Base-by-base conservation (phyloP, 2,329 filamentous ascomycete species). In the Pestalotiopsis sp. region DNA sequence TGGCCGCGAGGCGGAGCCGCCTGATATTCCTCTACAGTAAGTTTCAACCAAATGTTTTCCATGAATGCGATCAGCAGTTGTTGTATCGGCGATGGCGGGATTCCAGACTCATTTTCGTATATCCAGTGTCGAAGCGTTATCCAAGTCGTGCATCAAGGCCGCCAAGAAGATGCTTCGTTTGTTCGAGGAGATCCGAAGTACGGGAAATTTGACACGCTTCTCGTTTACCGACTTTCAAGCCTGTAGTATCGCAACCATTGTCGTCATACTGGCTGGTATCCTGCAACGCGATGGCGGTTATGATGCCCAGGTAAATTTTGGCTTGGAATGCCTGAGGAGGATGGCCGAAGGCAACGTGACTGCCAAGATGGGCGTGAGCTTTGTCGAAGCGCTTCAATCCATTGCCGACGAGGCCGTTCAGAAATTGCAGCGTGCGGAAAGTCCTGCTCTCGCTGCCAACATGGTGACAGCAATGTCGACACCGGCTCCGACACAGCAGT, bases 151-250 rank as follows among this genome's bases (percentile, higher is more conserved):
- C 38, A 70, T 71, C 63, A 77, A 75, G 39, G 77, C 78, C 2
- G 77, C 75, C 4, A 74, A 71, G 22, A 78, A 79, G 61, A 70
- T 77, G 17, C 72, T 80, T 0, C 69, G 70, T 13, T 68, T 79
- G 0, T 79, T 80, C 35, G 76, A 79, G 57, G 73, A 66, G 2
- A 61, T 80, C 17, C 71, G 67, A 2, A 66, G 62, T 2, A 77
- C 72, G 2, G 71, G 73, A 3, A 78, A 78, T 9, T 75, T 77
- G n/a, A 75, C 76, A 2, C 73, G 75, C 0, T 80, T 80, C 61
- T 80, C 78, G 0, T 80, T 80, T 60, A 79, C 78, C 4, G 78
- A 80, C 68, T 80, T 80, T 24, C 78, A 80, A 63, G 78, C 77
- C 13, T 80, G 78, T 67, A 80, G 78, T 48, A 79, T 77, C 17